These are phyloP conservation scores for Phaeotremella skinneri DNA, from an alignment of 768 basidiomycete species.

Conservation along the genomic window DNA sequence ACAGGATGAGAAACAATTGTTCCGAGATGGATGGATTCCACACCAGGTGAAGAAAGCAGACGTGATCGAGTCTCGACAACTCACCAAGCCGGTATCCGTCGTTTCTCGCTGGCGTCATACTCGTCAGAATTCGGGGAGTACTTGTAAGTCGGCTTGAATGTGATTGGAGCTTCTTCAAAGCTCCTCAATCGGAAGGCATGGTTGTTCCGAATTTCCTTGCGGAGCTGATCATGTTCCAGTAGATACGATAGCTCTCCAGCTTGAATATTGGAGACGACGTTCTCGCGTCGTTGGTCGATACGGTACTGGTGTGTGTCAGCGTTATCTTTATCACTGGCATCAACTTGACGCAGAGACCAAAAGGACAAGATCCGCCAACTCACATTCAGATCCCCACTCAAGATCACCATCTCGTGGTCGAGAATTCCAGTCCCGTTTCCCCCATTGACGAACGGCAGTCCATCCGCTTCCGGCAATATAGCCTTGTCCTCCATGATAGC, in stretches of 20 bases:
- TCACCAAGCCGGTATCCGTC: slow-evolving; percentile 81
- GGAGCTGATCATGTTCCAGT: slow-evolving; percentile 73
- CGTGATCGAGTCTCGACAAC: slow-evolving; percentile 7
- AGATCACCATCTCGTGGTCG: slow-evolving; percentile 92
- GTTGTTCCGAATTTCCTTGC: slow-evolving; percentile 83
- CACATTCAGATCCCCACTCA: slow-evolving; percentile 87
- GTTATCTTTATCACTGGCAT: not conserved
- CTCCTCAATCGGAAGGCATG: slow-evolving; percentile 79
- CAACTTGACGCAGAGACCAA: not conserved
- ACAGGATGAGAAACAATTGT: too few species aligned
- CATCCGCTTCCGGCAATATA: slow-evolving; percentile 60
- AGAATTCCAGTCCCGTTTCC: slow-evolving; percentile 89
- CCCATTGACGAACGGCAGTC: slow-evolving; percentile 71
- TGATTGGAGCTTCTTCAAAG: slow-evolving; percentile 75
- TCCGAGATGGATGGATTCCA: slow-evolving; percentile 1
- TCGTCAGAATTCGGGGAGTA: slow-evolving; percentile 75
- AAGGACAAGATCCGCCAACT: slow-evolving; percentile 3
- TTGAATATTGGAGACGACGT: slow-evolving; percentile 69
- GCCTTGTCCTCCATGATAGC: slow-evolving; percentile 79
- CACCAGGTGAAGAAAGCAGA: not conserved
- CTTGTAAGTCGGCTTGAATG: slow-evolving; percentile 90
- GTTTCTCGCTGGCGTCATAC: slow-evolving; percentile 87
- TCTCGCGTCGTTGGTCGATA: slow-evolving; percentile 86
- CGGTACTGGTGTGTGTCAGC: slow-evolving; percentile 60
- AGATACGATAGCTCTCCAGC: slow-evolving; percentile 65